Conservation (phyloP, 2,329 filamentous ascomycete genomes). For the Rosellinia necatrix region DNA sequence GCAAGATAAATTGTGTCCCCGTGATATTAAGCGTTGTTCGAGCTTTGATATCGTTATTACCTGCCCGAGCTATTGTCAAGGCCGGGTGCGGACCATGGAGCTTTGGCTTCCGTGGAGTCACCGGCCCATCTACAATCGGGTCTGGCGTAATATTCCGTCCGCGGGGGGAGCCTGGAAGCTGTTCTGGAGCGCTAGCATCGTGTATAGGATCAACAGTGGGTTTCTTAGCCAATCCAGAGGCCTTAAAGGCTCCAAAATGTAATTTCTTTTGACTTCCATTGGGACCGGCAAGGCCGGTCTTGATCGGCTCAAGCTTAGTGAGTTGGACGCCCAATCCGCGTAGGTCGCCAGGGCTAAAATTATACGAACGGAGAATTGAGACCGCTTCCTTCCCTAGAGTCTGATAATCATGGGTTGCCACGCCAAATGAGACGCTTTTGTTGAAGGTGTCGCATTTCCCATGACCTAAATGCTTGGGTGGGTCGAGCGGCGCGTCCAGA, state of each 20-base stretch:
- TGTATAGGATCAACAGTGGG: slow-evolving; percentile 51
- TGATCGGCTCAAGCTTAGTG: slow-evolving; percentile 86
- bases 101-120: slow-evolving; percentile 58
- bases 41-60: slow-evolving; percentile 57
- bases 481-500: slow-evolving; percentile 84
- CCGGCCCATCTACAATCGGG: slow-evolving; percentile 59
- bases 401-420: slow-evolving; percentile 77
- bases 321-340: slow-evolving; percentile 90
- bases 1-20: slow-evolving; percentile 91
- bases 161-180: slow-evolving; percentile 40
- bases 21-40: slow-evolving; percentile 75
- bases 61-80: slow-evolving; percentile 55
- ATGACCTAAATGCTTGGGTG: slow-evolving; percentile 90
- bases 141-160: slow-evolving; percentile 47
- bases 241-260: slow-evolving; percentile 65
- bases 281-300: slow-evolving; percentile 55
- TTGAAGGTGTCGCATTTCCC: slow-evolving; percentile 95
- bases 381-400: slow-evolving; percentile 80
- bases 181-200: slow-evolving; percentile 46
- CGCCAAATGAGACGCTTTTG: slow-evolving; percentile 81
- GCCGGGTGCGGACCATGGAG: slow-evolving; percentile 53
- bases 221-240: slow-evolving; percentile 47
- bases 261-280: slow-evolving; percentile 82
- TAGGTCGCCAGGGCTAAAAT: slow-evolving; percentile 88
- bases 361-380: slow-evolving; percentile 79